A percentile compares a stretch with the other conserved stretches of the same genome.
These are phyloP conservation scores for Maudiozyma turicensis DNA, from an alignment of 805 yeast species.

Conservation along the genomic window DNA sequence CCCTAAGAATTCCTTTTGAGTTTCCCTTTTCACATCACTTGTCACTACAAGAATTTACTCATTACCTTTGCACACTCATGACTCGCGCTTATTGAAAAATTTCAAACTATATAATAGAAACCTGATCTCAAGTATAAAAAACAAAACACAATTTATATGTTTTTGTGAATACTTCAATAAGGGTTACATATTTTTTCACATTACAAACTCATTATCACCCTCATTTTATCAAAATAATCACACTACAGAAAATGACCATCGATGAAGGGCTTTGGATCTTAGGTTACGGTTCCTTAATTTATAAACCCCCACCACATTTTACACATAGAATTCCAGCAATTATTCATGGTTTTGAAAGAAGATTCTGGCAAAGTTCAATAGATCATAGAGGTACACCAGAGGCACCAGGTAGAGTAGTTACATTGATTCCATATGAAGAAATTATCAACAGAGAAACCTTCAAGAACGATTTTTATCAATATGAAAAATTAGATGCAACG, in stretches of 20 bases:
- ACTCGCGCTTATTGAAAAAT: too few relatives aligned
- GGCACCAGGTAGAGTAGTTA: conserved; percentile 83
- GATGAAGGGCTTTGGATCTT: conserved; percentile 54
- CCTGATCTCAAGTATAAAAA: too few relatives aligned
- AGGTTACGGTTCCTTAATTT: conserved; percentile 84
- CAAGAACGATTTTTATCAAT: conserved; percentile 33
- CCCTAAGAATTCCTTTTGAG: too few relatives aligned
- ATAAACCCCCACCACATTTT: conserved; percentile 78
- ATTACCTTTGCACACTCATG: too few relatives aligned
- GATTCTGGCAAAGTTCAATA: conserved; percentile 87
- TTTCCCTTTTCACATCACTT: too few relatives aligned
- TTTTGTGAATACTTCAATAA: too few relatives aligned
- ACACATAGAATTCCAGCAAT: conserved; percentile 59
- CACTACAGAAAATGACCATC: background rate
- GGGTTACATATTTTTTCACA: too few relatives aligned
- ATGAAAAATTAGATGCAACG: conserved; percentile 2
- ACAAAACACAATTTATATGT: too few relatives aligned
- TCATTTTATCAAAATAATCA: background rate
- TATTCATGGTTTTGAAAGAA: conserved; percentile 62
- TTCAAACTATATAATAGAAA: too few relatives aligned
- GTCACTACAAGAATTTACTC: too few relatives aligned
- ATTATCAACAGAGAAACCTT: conserved; percentile 35
- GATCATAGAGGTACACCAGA: conserved; percentile 88
- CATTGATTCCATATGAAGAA: conserved; percentile 55
- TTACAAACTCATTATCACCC: background rate